Base-by-base conservation (phyloP, 805 yeast genomes). In the Teunomyces kruisii region DNA sequence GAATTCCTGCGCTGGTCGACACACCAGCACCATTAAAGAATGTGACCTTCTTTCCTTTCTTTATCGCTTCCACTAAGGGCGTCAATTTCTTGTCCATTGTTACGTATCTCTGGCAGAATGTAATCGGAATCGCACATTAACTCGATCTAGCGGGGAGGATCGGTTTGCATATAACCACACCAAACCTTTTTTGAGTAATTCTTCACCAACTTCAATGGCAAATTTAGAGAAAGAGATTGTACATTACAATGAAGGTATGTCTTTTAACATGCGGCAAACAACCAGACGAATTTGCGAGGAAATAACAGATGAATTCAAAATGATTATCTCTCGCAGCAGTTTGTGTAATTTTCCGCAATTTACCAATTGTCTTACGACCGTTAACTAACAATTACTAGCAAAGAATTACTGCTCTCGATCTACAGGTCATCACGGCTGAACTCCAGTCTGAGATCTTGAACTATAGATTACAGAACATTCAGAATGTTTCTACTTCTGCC, bases 11-110 rank as follows among this genome's bases (percentile, higher is more conserved):
- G 2, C 87, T 74, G 0, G 98, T 92, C 2, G 97, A 88, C 32
- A 90, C 83, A 1, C 99, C 99, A 0, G 99, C 99, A 1, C 99
- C 99, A 7, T 83, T 84, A 67, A 86, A 78, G 56, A 86, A 82
- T 0, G 83, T 78, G 5, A 84, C 76, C 50, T 78, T 76, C 51
- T 65, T 69, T 1, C 67, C 67, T 3, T 49, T 37, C 35, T 59
- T 52, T 16, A 72, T 54, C 2, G 64, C 66, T 2, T 61, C 64
- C 10, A 57, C 65, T 28, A 72, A 44, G 2, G 72, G 71, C 29
- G 50, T 43, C 27, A 68, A 42, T 29, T 48, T 44, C 14, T 45
- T 37, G 2, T 55, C 53, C 37, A 57, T 26, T 15, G 6, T 19
- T 19, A 6, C 22, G 3, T 19, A 3, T 3, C 26, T 16, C 9